Percentiles rank a stretch among this genome's conserved stretches.
Evolutionary conservation across 441 rosid species (phyloP).

Genomic region (Pelargonium citronellum): DNA sequence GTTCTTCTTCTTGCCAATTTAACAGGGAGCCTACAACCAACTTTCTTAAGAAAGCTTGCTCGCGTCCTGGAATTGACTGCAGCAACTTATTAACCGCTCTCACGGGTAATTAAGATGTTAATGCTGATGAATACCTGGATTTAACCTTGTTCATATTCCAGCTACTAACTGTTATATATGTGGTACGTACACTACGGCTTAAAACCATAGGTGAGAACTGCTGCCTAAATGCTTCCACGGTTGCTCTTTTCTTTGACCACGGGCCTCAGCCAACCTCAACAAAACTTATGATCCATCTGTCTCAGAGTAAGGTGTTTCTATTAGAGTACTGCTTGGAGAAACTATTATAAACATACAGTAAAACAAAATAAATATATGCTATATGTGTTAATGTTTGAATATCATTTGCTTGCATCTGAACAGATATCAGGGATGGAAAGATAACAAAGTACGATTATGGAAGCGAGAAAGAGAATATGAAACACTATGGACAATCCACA

Average conservation of each 20-base stretch:
- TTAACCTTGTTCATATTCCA: neutral
- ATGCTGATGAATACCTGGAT: neutral
- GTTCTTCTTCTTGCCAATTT: neutral
- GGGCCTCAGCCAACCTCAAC: conserved; percentile 8
- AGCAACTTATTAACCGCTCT: conserved; percentile 5
- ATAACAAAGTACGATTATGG: conserved; percentile 8
- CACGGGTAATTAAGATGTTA: neutral
- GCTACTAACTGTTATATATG: no score
- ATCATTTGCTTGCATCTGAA: neutral
- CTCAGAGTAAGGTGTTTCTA: conserved; percentile 1
- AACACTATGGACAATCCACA: neutral
- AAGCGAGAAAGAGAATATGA: conserved; percentile 4
- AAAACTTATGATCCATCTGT: conserved; percentile 3
- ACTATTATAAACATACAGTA: no score
- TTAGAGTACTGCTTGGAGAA: no score
- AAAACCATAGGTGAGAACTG: neutral
- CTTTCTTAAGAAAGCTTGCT: conserved; percentile 3
- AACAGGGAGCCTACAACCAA: conserved; percentile 10
- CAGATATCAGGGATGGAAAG: conserved; percentile 8
- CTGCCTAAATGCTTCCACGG: conserved; percentile 7
- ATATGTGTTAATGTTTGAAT: neutral
- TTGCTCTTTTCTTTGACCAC: conserved; percentile 1
- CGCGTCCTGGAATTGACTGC: neutral
- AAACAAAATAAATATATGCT: no score
- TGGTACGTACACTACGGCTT: no score